phyloP scores from a whole-genome alignment of 352 stramenopile species.

The Phytophthora parvispora region DNA sequence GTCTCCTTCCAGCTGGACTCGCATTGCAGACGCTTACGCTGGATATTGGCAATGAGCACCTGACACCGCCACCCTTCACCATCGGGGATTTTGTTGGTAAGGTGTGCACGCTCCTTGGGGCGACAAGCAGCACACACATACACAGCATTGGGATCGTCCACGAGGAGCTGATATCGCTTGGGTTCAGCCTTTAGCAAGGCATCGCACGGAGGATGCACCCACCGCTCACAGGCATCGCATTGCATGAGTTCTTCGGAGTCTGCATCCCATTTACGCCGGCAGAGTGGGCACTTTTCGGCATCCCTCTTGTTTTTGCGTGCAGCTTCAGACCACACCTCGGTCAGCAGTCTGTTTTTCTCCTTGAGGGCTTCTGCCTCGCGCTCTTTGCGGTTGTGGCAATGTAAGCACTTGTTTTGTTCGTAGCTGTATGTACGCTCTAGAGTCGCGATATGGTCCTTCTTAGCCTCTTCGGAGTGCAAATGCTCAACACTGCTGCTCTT shows the following conservation, averaged over 20 bases:
- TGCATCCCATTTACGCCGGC: conserved; percentile 68
- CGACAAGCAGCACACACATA: conserved; percentile 85
- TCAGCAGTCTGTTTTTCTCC: conserved; percentile 63
- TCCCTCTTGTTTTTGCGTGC: conserved; percentile 64
- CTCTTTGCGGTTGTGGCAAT: conserved; percentile 61
- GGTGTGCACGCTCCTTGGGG: conserved; percentile 61
- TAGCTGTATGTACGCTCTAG: conserved; percentile 73
- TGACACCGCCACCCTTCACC: conserved; percentile 75
- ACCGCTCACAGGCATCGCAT: conserved; percentile 88
- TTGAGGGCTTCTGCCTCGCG: conserved; percentile 58
- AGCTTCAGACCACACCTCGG: conserved; percentile 68
- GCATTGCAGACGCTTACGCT: conserved; percentile 69
- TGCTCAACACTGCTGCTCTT: conserved; percentile 17
- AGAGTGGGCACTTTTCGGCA: conserved; percentile 85
- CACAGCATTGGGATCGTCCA: conserved; percentile 68
- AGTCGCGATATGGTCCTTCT: conserved; percentile 34
- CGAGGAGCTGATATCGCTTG: conserved; percentile 69
- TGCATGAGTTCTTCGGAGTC: conserved; percentile 89
- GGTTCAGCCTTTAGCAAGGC: conserved; percentile 64
- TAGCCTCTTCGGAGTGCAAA: conserved; percentile 16
- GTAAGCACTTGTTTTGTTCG: conserved; percentile 65
- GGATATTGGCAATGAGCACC: conserved; percentile 77
- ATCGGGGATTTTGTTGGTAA: conserved; percentile 33
- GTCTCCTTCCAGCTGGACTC: conserved; percentile 80
- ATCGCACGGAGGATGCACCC: conserved; percentile 88